Conservation (phyloP, 2,329 filamentous ascomycete genomes). For the Penicillium sp. region DNA sequence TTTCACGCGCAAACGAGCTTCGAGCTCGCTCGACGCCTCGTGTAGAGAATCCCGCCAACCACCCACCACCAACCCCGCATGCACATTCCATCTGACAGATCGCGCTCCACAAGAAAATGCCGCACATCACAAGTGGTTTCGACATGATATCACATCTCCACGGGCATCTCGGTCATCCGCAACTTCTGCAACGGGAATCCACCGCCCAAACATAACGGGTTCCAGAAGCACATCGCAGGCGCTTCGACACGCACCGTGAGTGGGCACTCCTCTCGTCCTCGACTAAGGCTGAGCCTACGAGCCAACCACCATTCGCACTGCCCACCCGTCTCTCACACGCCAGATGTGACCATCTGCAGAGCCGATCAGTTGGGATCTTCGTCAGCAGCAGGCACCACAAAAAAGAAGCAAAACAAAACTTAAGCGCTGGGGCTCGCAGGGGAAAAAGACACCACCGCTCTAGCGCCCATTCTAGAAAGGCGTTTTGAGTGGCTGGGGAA, state of each 20-base stretch:
- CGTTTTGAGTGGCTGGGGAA: no score
- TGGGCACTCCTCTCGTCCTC: no score
- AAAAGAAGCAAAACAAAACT: no score
- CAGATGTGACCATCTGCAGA: slow-evolving; percentile 19
- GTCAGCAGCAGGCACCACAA: slow-evolving; percentile 2
- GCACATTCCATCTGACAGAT: slow-evolving; percentile 14
- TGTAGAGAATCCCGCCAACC: no score
- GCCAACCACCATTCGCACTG: slow-evolving; percentile 11
- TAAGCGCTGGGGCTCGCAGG: no score
- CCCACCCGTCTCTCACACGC: slow-evolving; percentile 11
- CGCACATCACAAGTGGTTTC: slow-evolving; percentile 3
- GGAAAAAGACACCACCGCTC: no score
- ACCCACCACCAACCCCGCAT: slow-evolving; percentile 5
- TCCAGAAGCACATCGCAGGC: slow-evolving; percentile 11
- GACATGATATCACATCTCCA: slow-evolving; percentile 7
- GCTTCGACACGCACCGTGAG: slow-evolving; percentile 13
- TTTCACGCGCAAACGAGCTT: no score
- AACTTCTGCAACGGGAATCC: slow-evolving; percentile 22
- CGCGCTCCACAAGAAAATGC: slow-evolving; percentile 9
- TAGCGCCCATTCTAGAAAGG: no score
- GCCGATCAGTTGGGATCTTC: slow-evolving; percentile 17
- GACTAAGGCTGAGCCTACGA: neutral
- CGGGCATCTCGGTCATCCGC: slow-evolving; percentile 18
- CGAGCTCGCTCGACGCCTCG: no score
- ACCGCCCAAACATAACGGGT: slow-evolving; percentile 15